Conservation (phyloP, 129 eudicot genomes). For the Arctium minus region DNA sequence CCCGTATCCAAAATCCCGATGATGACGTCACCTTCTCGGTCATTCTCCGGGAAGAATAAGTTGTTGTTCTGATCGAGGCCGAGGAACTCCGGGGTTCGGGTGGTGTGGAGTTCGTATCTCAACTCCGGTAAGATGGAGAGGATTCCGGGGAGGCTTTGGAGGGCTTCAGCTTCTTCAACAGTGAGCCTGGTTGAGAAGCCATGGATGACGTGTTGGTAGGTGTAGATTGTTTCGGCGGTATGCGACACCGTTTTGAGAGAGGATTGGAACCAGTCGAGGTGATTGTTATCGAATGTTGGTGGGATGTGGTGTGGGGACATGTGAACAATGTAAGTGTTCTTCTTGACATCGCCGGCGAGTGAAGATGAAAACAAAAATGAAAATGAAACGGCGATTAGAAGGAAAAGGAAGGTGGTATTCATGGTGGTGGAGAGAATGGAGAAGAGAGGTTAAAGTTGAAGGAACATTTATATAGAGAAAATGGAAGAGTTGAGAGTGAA, state of each 20-base stretch:
- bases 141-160: conserved; percentile 57
- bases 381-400: conserved; percentile 12
- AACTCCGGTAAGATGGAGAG: conserved; percentile 67
- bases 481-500: background rate
- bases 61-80: conserved; percentile 60
- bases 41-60: conserved; percentile 52
- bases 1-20: conserved; percentile 90
- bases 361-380: conserved; percentile 24
- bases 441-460: background rate
- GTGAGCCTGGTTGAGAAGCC: conserved; percentile 80
- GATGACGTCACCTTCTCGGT: conserved; percentile 47
- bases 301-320: conserved; percentile 80
- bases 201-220: conserved; percentile 63
- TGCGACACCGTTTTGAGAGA: conserved; percentile 72
- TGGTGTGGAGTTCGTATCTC: conserved; percentile 80
- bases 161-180: conserved; percentile 37
- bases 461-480: conserved; percentile 5
- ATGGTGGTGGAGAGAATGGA: background rate
- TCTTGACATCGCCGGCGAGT: conserved; percentile 22
- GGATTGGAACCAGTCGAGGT: conserved; percentile 65
- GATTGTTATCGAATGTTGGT: conserved; percentile 39
- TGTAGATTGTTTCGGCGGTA: conserved; percentile 67
- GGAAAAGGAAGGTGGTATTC: background rate
- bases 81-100: conserved; percentile 81
- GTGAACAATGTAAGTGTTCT: conserved; percentile 76